These are phyloP conservation scores for Neostapfia colusana DNA, from an alignment of 176 grass and related monocot species.

Conservation along the genomic window DNA sequence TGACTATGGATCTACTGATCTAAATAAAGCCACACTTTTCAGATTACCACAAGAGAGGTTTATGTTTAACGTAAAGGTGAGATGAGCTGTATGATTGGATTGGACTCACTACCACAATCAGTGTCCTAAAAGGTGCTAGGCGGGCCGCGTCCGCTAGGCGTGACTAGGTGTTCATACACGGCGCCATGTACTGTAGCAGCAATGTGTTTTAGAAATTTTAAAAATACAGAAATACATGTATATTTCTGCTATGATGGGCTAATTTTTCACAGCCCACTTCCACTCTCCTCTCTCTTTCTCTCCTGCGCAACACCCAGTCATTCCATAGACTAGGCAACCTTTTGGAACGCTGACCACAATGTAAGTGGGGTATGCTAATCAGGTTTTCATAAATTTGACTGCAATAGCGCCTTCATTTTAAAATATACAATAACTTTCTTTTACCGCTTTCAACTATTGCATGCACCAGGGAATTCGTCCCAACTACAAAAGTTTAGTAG, in stretches of 20 bases:
- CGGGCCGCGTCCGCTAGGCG: too few relatives aligned
- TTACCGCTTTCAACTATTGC: conserved; percentile 1
- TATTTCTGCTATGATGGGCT: too few relatives aligned
- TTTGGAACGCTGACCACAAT: conserved; percentile 1
- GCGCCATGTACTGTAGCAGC: too few relatives aligned
- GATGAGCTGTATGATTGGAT: not conserved
- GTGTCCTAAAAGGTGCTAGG: too few relatives aligned
- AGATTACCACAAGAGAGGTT: not conserved
- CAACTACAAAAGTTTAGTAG: not conserved
- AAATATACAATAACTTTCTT: not conserved
- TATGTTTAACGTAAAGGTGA: not conserved
- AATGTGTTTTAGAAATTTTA: too few relatives aligned
- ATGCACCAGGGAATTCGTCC: not conserved
- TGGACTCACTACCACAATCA: too few relatives aligned
- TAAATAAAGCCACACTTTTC: not conserved
- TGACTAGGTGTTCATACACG: too few relatives aligned
- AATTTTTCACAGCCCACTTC: too few relatives aligned
- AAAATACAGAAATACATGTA: too few relatives aligned
- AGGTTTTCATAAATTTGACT: conserved; percentile 5
- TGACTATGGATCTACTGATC: not conserved
- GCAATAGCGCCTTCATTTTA: conserved; percentile 2
- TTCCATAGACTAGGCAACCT: too few relatives aligned
- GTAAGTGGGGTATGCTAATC: not conserved
- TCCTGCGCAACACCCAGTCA: too few relatives aligned
- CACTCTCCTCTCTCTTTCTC: too few relatives aligned